These are phyloP conservation scores for Tulasnella sp. DNA, from an alignment of 768 basidiomycete genomes.

Conservation along the genomic window DNA sequence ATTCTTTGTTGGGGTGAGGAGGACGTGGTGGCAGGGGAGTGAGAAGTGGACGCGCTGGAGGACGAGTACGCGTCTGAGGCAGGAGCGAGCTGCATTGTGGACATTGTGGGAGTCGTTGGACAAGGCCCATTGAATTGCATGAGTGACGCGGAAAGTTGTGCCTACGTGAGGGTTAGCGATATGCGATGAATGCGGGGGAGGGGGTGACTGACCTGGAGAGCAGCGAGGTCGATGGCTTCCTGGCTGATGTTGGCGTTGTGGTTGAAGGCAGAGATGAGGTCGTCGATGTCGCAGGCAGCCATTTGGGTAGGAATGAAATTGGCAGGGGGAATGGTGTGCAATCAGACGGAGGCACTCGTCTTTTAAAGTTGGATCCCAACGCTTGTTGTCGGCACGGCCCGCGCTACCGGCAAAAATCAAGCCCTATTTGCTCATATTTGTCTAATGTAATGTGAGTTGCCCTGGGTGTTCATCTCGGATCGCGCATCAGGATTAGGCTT, in stretches of 20 bases:
- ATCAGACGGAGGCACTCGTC: no score
- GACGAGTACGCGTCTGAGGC: not conserved
- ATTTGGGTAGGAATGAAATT: no score
- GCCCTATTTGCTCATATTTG: no score
- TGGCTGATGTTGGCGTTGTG: constrained; percentile 31
- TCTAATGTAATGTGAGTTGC: no score
- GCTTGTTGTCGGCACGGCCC: no score
- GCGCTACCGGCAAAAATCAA: no score
- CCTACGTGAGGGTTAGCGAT: not conserved
- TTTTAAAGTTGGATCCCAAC: no score
- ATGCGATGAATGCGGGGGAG: not conserved
- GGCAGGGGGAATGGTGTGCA: no score
- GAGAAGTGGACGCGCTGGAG: not conserved
- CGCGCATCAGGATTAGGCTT: no score
- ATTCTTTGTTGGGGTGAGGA: not conserved
- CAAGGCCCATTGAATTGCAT: not conserved
- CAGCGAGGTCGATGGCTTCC: constrained; percentile 12
- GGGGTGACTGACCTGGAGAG: constrained; percentile 12
- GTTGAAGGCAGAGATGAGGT: constrained; percentile 17
- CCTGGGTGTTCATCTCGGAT: no score
- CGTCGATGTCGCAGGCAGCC: constrained; percentile 9
- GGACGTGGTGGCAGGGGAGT: not conserved
- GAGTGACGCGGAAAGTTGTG: constrained; percentile 11
- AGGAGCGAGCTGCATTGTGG: not conserved
- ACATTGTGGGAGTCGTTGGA: constrained; percentile 13